A percentile compares a stretch with the other conserved stretches of the same genome.
Conservation (phyloP, 371 early-diverging fungal species). For the Dipsacomyces acuminosporus region DNA sequence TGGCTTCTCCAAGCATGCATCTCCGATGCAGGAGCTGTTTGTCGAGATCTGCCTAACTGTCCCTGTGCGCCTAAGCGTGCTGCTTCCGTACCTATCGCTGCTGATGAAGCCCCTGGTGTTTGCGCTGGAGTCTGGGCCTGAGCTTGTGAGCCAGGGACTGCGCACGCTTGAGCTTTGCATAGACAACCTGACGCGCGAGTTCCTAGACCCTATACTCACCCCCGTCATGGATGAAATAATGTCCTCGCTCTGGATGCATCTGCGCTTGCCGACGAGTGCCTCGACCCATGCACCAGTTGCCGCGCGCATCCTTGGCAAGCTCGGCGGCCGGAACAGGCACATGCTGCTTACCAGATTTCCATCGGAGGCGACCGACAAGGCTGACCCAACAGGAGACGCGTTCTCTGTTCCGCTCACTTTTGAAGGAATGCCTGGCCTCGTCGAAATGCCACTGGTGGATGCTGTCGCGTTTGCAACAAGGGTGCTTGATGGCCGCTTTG, state of each 20-base stretch:
- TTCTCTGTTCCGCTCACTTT: slow-evolving; percentile 25
- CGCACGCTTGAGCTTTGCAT: slow-evolving; percentile 97
- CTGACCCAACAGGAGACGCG: background rate
- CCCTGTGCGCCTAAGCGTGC: slow-evolving; percentile 91
- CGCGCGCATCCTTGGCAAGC: slow-evolving; percentile 92
- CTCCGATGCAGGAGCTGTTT: slow-evolving; percentile 80
- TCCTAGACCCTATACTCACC: slow-evolving; percentile 91
- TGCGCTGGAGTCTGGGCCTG: slow-evolving; percentile 87
- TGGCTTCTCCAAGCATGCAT: slow-evolving; percentile 66
- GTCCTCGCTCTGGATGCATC: slow-evolving; percentile 85
- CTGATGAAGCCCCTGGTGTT: slow-evolving; percentile 95
- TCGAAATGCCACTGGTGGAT: slow-evolving; percentile 35
- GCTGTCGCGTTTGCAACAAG: slow-evolving; percentile 25
- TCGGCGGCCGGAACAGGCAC: slow-evolving; percentile 70
- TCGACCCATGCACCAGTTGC: slow-evolving; percentile 79
- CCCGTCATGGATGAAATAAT: slow-evolving; percentile 93
- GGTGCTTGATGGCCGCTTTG: slow-evolving; percentile 17
- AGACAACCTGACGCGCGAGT: slow-evolving; percentile 96
- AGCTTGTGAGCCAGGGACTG: slow-evolving; percentile 91
- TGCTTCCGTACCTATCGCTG: slow-evolving; percentile 90
- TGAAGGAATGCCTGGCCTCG: slow-evolving; percentile 35
- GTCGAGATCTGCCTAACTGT: slow-evolving; percentile 91
- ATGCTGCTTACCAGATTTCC: slow-evolving; percentile 43
- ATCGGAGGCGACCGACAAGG: background rate
- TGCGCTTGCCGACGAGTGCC: slow-evolving; percentile 60